Base-by-base conservation (phyloP, 2,329 filamentous ascomycete genomes). In the Aureobasidium sp. region DNA sequence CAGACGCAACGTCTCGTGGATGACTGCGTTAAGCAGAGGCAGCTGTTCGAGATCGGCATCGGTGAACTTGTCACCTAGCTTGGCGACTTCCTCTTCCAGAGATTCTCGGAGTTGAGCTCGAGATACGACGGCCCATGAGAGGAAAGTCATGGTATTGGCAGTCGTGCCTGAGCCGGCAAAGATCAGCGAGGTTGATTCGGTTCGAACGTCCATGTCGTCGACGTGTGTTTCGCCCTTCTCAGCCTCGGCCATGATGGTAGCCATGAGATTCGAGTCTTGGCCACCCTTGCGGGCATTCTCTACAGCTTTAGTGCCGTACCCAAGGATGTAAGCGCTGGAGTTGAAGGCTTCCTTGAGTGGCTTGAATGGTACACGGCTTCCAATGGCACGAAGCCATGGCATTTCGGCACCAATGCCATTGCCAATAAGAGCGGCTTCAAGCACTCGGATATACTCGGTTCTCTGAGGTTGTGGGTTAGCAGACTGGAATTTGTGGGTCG, bases 1-100 rank as follows among this genome's bases (percentile, higher is more conserved):
- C 12, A 76, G 62, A 0, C 75, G 70, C 19, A 75, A 63, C 2
- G 74, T 74, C 58, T 77, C 75, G 29, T 74, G 67, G 37, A 77
- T 72, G 2, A 74, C 70, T 5, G 70, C 70, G 58, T 75, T 71
- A 15, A 76, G 64, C 2, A 73, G 14, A 1, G 73, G 70, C 2
- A 71, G 65, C 2, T 53, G 57, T 15, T 71, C 70, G 0, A 75
- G 65, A 15, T 74, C 69, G 29, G 64, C 64, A 47, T 67, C 65
- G n/a, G 47, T 63, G 53, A 66, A 68, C 8, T 53, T 45, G 5
- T 58, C 40, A 5, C 33, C 22, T 12, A 67, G 39, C 14, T 44
- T 53, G 19, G 52, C 54, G 14, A 67, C 65, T 37, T 67, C 66
- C n/a, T 64, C 62, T 35, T 65, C 62, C 15, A 67, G 39, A 3